Evolutionary conservation across 2,329 filamentous ascomycete species (phyloP), one percentile per base, ranked within the genome.

Genomic region (Alternaria gaisen): DNA sequence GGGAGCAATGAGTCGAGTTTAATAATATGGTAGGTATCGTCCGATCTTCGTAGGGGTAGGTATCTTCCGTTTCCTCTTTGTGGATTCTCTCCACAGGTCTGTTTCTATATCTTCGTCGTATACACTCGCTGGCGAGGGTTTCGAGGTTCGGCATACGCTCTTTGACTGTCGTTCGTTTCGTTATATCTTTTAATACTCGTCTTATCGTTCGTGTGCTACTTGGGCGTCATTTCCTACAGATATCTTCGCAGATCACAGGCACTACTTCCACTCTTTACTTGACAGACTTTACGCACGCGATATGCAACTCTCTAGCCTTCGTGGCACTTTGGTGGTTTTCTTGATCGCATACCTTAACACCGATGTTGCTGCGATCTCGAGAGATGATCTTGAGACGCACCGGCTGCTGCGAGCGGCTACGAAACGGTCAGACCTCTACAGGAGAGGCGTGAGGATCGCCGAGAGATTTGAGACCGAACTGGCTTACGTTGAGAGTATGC

Each of bases 401-500:
- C 70, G 73, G 38, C 58, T 74, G 16, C 64, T 79, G 41, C 73
- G 67, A 43, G 77, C 77, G 22, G 77, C 74, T 10, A 77, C 72
- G 9, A 73, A 62, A 40, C 67, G 64, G 52, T 66, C 71, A 8
- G 71, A 74, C 34, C 50, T 76, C 1, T 64, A 67, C 50, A 61
- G 68, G 22, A 64, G 77, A 6, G 68, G 66, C 14, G 47, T 66
- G 42, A 70, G 69, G 48, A 77, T 78, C 18, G 53, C 58, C 24
- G 70, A 65, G 26, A 73, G 58, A 6, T 75, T 72, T 41, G 69
- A 73, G 32, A 59, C 71, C 12, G 68, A 75, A 20, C 38, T 79
- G 30, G 60, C 67, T n/a, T 79, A 79, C 51, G 61, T 75, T 48
- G 77, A 79, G 53, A 63, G 77, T 78, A 59, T 53, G 70, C 56